Base-by-base conservation (phyloP, 352 stramenopile genomes). In the Elongisporangium anandrum region DNA sequence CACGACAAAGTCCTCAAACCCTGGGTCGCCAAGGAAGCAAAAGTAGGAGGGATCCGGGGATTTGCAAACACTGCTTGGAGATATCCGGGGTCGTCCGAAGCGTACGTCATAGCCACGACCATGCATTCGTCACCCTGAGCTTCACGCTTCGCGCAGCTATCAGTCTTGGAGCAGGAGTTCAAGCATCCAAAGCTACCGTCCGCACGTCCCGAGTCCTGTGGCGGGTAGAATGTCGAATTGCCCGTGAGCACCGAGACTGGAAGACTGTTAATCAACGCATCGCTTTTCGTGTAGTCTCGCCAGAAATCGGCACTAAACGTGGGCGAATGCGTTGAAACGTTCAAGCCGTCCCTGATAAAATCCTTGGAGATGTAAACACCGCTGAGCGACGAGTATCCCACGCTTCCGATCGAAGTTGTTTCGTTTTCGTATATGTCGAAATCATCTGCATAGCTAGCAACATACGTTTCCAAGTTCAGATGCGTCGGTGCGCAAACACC, bases 261-360 rank as follows among this genome's bases (percentile, higher is more conserved):
- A 9, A 80, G 23, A 3, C 53, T 58, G 12, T 70, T 50, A 24
- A 81, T 78, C 26, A 79, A 41, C 5, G 48, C 22, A 6, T 77
- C 56, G 12, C 53, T 72, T 8, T 67, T 52, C 8, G 48, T 56
- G 59, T 78, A 87, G 51, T 80, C 70, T 49, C 77, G 64, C 73
- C 75, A 87, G 50, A 82, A 85, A 29, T 85, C 77, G 5, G 70
- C 65, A 20, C 57, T 66, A 48, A 76, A 84, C 1, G 64, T 20
- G 2, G 71, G 61, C 0, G 39, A 52, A 24, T 39, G 58, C 19
- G 51, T 48, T 0, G 56, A 61, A 5, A 50, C n/a, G 57, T 64
- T 65, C 8, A 70, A 45, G 1, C 69, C 74, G 15, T 81, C 48
- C 9, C 63, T 53, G 12, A 86, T 63, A n/a, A 85, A 57, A 19